These are phyloP conservation scores for Cutaneotrichosporon cavernicola DNA, from an alignment of 1,284 basidiomycete genomes.

Conservation along the genomic window DNA sequence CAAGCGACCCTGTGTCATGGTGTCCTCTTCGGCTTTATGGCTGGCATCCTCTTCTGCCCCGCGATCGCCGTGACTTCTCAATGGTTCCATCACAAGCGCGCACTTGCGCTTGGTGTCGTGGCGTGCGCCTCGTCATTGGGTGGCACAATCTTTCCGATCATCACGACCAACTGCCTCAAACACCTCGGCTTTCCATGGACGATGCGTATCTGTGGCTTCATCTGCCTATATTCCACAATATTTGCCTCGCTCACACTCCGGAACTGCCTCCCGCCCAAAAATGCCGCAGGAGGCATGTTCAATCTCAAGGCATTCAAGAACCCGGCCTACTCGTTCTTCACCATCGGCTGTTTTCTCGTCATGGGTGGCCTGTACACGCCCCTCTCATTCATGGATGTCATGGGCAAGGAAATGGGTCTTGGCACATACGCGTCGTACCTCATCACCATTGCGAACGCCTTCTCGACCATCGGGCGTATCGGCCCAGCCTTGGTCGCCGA, in stretches of 20 bases:
- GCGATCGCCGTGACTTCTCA: constrained; percentile 57
- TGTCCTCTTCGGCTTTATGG: constrained; percentile 20
- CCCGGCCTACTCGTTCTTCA: constrained; percentile 18
- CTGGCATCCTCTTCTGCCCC: constrained; percentile 57
- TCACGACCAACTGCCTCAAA: constrained; percentile 23
- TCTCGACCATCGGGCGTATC: constrained; percentile 24
- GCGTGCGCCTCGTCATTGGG: constrained; percentile 29
- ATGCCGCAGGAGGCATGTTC: constrained; percentile 28
- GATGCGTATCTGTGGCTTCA: constrained; percentile 31
- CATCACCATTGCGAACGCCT: constrained; percentile 29
- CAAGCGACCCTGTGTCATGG: constrained; percentile 43
- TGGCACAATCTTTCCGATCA: constrained; percentile 58
- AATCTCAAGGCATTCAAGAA: constrained; percentile 25
- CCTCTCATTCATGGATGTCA: constrained; percentile 27
- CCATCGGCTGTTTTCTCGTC: constrained; percentile 19
- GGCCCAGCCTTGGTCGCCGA: constrained; percentile 27
- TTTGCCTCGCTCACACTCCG: constrained; percentile 21
- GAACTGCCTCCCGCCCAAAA: constrained; percentile 30
- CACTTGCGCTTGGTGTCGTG: constrained; percentile 32
- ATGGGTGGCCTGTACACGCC: constrained; percentile 28
- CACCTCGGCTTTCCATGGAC: constrained; percentile 31
- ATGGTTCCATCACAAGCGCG: constrained; percentile 51
- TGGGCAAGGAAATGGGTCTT: constrained; percentile 21
- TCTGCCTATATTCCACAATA: constrained; percentile 21
- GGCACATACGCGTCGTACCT: constrained; percentile 27